These are phyloP conservation scores for Silene uniflora DNA, from an alignment of 148 eudicot genomes.

Conservation along the genomic window DNA sequence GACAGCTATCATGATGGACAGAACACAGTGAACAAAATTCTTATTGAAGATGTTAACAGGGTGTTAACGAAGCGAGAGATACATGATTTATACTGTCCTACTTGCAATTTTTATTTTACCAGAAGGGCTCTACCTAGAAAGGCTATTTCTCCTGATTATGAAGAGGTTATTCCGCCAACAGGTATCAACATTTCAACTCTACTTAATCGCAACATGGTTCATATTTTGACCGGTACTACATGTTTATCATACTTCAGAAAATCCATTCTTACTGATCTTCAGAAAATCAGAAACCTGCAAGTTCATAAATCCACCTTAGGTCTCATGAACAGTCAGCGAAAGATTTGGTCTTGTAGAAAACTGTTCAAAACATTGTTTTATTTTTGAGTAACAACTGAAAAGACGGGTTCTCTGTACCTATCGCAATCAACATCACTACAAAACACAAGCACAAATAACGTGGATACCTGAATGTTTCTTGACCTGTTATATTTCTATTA, in stretches of 20 bases:
- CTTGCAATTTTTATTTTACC: conserved; percentile 80
- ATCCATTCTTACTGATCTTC: conserved; percentile 53
- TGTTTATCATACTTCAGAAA: conserved; percentile 47
- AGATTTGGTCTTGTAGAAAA: conserved; percentile 8
- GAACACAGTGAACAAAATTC: background rate
- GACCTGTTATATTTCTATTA: background rate
- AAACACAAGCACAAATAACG: background rate
- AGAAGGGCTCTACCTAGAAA: conserved; percentile 70
- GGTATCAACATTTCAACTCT: conserved; percentile 6
- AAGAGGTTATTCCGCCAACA: conserved; percentile 21
- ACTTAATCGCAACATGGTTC: conserved; percentile 16
- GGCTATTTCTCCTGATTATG: conserved; percentile 31
- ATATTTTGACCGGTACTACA: conserved; percentile 13
- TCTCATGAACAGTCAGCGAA: background rate
- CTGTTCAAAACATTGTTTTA: background rate
- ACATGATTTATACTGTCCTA: conserved; percentile 73
- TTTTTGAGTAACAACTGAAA: background rate
- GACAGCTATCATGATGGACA: background rate
- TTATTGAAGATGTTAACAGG: conserved; percentile 37
- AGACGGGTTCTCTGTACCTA: background rate
- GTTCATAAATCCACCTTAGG: background rate
- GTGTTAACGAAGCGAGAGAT: conserved; percentile 52
- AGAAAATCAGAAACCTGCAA: background rate
- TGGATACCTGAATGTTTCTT: background rate
- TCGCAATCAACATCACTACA: background rate